These are phyloP conservation scores for Lyophyllum shimeji DNA, from an alignment of 768 basidiomycete genomes.

Conservation along the genomic window DNA sequence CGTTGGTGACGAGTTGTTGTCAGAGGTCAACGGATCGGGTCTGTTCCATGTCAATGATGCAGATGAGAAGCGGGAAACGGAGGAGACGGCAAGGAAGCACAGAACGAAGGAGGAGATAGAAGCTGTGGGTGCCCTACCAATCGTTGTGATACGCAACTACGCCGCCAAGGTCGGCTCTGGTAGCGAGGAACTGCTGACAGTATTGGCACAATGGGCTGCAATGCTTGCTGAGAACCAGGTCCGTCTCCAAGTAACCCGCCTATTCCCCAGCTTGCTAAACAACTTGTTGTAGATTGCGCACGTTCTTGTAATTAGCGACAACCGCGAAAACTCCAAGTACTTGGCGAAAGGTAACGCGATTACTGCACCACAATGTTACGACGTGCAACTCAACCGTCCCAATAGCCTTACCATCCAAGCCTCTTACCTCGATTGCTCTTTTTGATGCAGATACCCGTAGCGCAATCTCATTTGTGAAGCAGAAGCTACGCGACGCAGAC, in stretches of 20 bases:
- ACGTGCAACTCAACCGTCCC: neutral
- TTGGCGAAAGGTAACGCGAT: constrained; percentile 65
- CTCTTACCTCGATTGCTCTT: constrained; percentile 74
- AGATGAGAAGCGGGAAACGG: constrained; percentile 18
- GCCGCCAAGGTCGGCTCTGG: constrained; percentile 52
- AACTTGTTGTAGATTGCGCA: constrained; percentile 70
- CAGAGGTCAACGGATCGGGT: constrained; percentile 19
- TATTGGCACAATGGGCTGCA: constrained; percentile 84
- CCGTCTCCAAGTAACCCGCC: neutral
- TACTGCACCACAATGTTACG: neutral
- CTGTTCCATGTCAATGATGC: constrained; percentile 1
- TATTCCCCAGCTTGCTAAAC: neutral
- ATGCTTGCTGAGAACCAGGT: constrained; percentile 80
- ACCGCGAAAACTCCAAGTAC: constrained; percentile 82
- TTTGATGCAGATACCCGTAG: constrained; percentile 84
- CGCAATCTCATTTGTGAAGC: constrained; percentile 77
- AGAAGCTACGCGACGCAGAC: constrained; percentile 66
- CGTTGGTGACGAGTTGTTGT: constrained; percentile 68
- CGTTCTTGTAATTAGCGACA: constrained; percentile 88
- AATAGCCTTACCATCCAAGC: constrained; percentile 80
- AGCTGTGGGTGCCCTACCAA: constrained; percentile 66
- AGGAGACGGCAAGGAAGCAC: constrained; percentile 22
- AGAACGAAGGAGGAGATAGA: constrained; percentile 45
- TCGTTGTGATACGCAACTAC: constrained; percentile 86
- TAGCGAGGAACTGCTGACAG: constrained; percentile 71